Conservation (phyloP, 768 basidiomycete genomes). For the Amanita inopinata region DNA sequence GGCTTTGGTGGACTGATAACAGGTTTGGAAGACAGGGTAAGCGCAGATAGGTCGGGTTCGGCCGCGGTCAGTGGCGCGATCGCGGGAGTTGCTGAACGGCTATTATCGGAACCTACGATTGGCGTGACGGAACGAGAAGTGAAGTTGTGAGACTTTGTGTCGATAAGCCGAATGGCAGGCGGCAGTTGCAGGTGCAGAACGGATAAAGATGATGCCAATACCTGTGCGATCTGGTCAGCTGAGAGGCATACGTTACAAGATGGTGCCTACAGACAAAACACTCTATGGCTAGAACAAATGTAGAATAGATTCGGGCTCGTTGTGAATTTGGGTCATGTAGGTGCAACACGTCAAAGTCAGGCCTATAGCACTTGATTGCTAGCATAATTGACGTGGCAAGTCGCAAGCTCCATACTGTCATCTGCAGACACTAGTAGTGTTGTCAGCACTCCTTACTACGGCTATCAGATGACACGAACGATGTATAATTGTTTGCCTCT, state of each 20-base stretch:
- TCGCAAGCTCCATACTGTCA: conserved; percentile 47
- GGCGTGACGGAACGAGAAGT: conserved; percentile 38
- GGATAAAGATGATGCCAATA: conserved; percentile 38
- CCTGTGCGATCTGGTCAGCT: conserved; percentile 25
- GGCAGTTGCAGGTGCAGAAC: conserved; percentile 58
- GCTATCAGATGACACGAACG: conserved; percentile 28
- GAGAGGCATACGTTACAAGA: not conserved
- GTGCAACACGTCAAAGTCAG: conserved; percentile 29
- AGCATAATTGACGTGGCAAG: conserved; percentile 39
- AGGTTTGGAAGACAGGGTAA: conserved; percentile 59
- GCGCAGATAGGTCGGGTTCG: conserved; percentile 50
- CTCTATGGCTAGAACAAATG: conserved; percentile 38
- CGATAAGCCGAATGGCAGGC: conserved; percentile 60
- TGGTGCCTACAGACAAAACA: conserved; percentile 37
- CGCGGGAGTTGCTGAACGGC: conserved; percentile 13
- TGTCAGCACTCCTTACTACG: not conserved
- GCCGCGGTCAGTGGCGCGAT: conserved; percentile 12
- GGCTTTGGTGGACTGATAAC: conserved; percentile 38
- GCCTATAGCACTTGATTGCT: conserved; percentile 29
- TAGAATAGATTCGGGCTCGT: conserved; percentile 33
- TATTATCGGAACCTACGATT: conserved; percentile 11
- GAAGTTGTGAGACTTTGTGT: conserved; percentile 36
- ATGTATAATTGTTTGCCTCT: conserved; percentile 55
- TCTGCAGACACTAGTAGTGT: conserved; percentile 44
- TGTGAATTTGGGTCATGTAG: conserved; percentile 19